Base-by-base conservation (phyloP, 2,329 filamentous ascomycete species). In the Cladorrhinum sp. region DNA sequence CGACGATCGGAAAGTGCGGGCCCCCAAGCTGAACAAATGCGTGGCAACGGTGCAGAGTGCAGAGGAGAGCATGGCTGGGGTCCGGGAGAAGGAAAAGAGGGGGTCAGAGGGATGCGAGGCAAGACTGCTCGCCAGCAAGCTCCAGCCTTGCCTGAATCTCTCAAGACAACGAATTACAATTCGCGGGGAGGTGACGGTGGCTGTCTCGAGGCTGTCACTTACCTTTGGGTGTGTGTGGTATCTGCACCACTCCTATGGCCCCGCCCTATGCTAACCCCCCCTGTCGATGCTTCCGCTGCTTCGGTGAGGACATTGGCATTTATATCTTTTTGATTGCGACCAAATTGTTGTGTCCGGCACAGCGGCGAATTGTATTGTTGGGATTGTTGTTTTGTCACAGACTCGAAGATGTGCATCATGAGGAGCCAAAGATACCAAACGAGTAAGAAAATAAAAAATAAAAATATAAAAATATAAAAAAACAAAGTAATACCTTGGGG, bases 401-500 rank as follows among this genome's bases (percentile, higher is more conserved):
- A 23, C 16, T 21, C 39, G 21, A 48, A 24, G 16, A 16, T 2
- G 42, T 42, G 16, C 3, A 42, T 4, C 36, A n/a, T 42, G 16
- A n/a, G 57, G 53, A 50, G 49, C 14, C 54, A 30, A 30, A 60
- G 42, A n/a, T n/a, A n/a, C n/a, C 55, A 60, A 21, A 58, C 26
- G n/a, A 55, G 36, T 59, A 48, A 60, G 50, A 50, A 4, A 4
- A 28, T 28, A 9, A 62, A 59, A 56, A 52, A 46, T 53, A 61
- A 60, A 55, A 66, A 61, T 62, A 30, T 57, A 48, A 62, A 60
- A 54, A 55, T 51, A 53, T 36, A 64, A 62, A 54, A 56, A 64
- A 64, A 64, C 33, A 56, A 63, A 57, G 59, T 26, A 49, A 53
- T 77, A 78, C 76, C 76, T 79, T 79, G 65, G 73, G 70, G 59